phyloP scores from a whole-genome alignment of 306 rosid genomes.

The Begonia masoniana region DNA sequence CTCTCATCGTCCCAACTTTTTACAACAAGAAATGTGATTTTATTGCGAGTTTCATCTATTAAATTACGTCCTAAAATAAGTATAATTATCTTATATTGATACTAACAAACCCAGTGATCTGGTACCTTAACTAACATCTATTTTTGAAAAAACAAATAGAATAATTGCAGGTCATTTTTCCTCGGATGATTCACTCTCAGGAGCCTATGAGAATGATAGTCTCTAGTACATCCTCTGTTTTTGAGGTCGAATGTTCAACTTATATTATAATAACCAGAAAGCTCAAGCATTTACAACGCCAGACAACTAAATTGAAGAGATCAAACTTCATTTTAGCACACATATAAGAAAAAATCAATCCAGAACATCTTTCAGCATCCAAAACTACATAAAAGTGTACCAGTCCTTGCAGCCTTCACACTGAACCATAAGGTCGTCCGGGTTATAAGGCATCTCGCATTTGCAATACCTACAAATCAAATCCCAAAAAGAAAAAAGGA shows the following conservation, averaged over 20 bases:
- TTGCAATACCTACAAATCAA: conserved; percentile 69
- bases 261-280: neutral
- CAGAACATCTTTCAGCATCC: conserved; percentile 1
- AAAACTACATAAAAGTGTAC: conserved; percentile 23
- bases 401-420: conserved; percentile 97
- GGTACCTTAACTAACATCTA: no score
- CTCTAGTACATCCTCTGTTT: neutral
- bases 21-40: no score
- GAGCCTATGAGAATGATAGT: neutral
- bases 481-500: conserved; percentile 2
- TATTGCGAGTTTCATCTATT: no score
- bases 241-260: neutral
- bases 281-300: neutral
- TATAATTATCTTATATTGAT: no score
- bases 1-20: no score
- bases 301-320: neutral
- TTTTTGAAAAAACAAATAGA: no score
- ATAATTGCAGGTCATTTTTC: no score
- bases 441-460: conserved; percentile 93
- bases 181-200: no score
- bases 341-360: neutral
- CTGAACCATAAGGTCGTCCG: conserved; percentile 93
- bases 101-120: no score
- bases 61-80: no score
- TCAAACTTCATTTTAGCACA: no score